Conservation (phyloP, 2,329 filamentous ascomycete species). For the Aspergillus neoniger region DNA sequence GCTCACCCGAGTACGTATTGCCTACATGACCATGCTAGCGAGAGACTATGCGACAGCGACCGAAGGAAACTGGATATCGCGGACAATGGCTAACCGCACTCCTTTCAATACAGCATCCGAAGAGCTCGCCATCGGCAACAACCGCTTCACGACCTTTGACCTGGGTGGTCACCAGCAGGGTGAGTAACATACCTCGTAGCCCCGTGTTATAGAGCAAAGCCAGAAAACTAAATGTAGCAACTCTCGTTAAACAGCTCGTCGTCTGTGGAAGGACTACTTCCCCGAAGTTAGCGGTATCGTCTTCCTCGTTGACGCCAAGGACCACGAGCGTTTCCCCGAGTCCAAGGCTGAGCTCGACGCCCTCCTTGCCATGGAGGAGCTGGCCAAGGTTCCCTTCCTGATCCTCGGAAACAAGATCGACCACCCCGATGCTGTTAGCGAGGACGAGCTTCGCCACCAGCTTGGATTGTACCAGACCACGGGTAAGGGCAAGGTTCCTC, state of each 20-base stretch:
- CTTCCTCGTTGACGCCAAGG: constrained; percentile 96
- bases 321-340: constrained; percentile 90
- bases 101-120: constrained; percentile 66
- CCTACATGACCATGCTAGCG: background rate
- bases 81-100: constrained; percentile 11
- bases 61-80: constrained; percentile 5
- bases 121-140: constrained; percentile 88
- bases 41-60: background rate
- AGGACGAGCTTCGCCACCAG: constrained; percentile 91
- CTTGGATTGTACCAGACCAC: constrained; percentile 95
- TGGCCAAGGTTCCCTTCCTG: constrained; percentile 92
- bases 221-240: background rate
- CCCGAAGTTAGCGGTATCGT: constrained; percentile 95
- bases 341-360: constrained; percentile 96
- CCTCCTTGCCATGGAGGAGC: constrained; percentile 93
- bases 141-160: constrained; percentile 93
- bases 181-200: constrained; percentile 41
- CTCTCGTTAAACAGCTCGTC: constrained; percentile 59
- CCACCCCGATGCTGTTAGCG: constrained; percentile 90
- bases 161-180: constrained; percentile 91
- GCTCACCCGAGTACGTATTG: constrained; percentile 77
- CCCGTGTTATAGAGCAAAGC: background rate
- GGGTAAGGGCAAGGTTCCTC: constrained; percentile 89
- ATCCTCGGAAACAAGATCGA: constrained; percentile 99
- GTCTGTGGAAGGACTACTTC: constrained; percentile 97